phyloP scores from a whole-genome alignment of 352 stramenopile species.

The Pythium apleroticum region DNA sequence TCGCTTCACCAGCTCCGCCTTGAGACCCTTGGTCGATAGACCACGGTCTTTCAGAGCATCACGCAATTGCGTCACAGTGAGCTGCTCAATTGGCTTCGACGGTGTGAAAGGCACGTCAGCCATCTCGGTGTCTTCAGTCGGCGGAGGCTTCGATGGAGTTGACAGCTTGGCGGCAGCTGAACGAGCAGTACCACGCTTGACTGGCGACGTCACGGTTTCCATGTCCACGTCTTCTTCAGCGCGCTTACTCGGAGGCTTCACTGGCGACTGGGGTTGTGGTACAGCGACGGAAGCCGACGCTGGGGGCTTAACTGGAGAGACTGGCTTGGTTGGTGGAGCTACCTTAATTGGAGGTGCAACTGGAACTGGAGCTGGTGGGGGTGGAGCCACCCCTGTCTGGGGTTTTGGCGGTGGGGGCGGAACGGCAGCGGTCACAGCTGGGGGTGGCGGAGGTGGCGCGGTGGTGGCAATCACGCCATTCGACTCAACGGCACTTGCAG shows the following conservation, averaged over 20 bases:
- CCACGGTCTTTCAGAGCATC: constrained; percentile 77
- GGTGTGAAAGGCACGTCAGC: constrained; percentile 57
- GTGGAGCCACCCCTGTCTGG: neutral
- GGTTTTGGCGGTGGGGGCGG: constrained; percentile 31
- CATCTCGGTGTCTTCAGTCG: constrained; percentile 56
- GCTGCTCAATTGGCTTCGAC: constrained; percentile 72
- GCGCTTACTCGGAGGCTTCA: constrained; percentile 12
- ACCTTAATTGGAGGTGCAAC: constrained; percentile 1
- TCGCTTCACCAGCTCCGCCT: constrained; percentile 78
- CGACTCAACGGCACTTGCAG: constrained; percentile 7
- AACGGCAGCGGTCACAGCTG: constrained; percentile 14
- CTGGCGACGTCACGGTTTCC: constrained; percentile 9
- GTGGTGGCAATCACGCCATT: constrained; percentile 32
- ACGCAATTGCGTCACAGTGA: constrained; percentile 69
- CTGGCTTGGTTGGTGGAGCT: constrained; percentile 9
- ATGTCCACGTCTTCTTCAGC: constrained; percentile 16
- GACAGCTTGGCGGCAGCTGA: neutral
- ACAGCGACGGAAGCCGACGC: neutral
- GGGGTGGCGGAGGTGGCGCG: constrained; percentile 17
- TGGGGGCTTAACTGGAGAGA: constrained; percentile 9
- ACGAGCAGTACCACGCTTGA: neutral
- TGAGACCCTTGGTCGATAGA: constrained; percentile 79
- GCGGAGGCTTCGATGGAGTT: constrained; percentile 21
- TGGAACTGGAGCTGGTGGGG: constrained; percentile 10
- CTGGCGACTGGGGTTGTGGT: constrained; percentile 24